Conservation (phyloP, 176 grass and related monocot species). For the Paspalum notatum region DNA sequence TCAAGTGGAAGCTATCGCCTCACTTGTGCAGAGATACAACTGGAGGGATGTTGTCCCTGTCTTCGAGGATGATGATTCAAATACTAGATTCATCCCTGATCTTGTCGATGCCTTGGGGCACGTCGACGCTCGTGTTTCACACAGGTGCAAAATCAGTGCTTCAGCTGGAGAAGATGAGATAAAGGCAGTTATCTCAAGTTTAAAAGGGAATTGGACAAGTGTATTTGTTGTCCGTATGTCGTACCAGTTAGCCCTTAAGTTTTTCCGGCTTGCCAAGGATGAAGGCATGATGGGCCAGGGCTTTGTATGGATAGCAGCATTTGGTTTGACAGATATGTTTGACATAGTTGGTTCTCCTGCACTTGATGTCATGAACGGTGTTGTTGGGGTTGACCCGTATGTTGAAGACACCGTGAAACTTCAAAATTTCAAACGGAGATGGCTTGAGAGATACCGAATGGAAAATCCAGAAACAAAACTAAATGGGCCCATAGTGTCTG, state of each 20-base stretch:
- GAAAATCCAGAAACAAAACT: slow-evolving; percentile 38
- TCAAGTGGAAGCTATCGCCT: slow-evolving; percentile 67
- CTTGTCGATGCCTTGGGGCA: slow-evolving; percentile 65
- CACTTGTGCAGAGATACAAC: slow-evolving; percentile 48
- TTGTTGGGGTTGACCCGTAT: slow-evolving; percentile 68
- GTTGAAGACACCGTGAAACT: slow-evolving; percentile 33
- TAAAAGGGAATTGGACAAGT: slow-evolving; percentile 57
- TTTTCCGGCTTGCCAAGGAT: slow-evolving; percentile 62
- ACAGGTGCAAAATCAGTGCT: slow-evolving; percentile 54
- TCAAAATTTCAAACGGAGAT: slow-evolving; percentile 44
- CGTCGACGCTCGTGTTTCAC: slow-evolving; percentile 40
- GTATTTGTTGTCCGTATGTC: slow-evolving; percentile 80
- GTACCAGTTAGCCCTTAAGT: slow-evolving; percentile 42
- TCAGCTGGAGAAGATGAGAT: slow-evolving; percentile 41
- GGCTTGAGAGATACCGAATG: slow-evolving; percentile 44
- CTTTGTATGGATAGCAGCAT: slow-evolving; percentile 79
- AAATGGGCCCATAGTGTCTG: slow-evolving; percentile 40
- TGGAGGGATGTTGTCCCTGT: slow-evolving; percentile 76
- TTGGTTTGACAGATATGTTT: slow-evolving; percentile 77
- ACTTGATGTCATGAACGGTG: slow-evolving; percentile 70
- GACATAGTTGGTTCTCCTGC: slow-evolving; percentile 49
- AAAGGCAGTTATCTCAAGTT: slow-evolving; percentile 34
- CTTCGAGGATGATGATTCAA: slow-evolving; percentile 53
- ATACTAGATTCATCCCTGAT: slow-evolving; percentile 52
- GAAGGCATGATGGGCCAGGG: slow-evolving; percentile 56